Percentiles rank a stretch among this genome's conserved stretches.
These are phyloP conservation scores for Noccaea caerulescens DNA, from an alignment of 345 rosid genomes.

Conservation along the genomic window DNA sequence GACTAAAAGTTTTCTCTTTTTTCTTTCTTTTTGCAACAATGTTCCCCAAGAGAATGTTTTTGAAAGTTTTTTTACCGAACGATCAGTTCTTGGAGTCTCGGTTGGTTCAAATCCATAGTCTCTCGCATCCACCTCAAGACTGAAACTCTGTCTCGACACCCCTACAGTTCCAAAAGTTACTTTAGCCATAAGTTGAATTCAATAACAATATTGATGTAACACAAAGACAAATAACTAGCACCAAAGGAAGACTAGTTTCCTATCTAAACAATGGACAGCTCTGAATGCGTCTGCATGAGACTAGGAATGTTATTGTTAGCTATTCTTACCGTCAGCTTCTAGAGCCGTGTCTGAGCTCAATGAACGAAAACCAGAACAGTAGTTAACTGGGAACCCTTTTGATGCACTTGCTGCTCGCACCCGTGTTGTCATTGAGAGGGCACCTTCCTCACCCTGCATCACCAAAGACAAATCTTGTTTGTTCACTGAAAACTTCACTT, in stretches of 20 bases:
- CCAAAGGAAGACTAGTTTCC: not conserved
- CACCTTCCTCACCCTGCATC: slow-evolving; percentile 92
- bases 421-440: slow-evolving; percentile 94
- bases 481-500: not conserved
- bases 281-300: not conserved
- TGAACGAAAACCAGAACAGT: slow-evolving; percentile 95
- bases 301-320: slow-evolving; percentile 10
- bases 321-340: slow-evolving; percentile 75
- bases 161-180: slow-evolving; percentile 50
- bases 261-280: slow-evolving; percentile 14
- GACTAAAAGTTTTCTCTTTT: not conserved
- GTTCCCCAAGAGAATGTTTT: not conserved
- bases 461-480: slow-evolving; percentile 26
- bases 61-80: slow-evolving; percentile 62
- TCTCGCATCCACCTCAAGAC: slow-evolving; percentile 80
- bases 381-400: slow-evolving; percentile 91
- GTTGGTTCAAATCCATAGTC: slow-evolving; percentile 87
- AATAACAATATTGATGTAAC: not conserved
- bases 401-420: slow-evolving; percentile 66
- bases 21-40: not conserved
- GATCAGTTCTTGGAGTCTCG: slow-evolving; percentile 88
- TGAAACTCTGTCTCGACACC: slow-evolving; percentile 78
- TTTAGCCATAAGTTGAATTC: slow-evolving; percentile 5
- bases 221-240: slow-evolving; percentile 4
- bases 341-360: slow-evolving; percentile 58